phyloP scores from a whole-genome alignment of 805 yeast species.

The Kazachstania bromeliacearum region DNA sequence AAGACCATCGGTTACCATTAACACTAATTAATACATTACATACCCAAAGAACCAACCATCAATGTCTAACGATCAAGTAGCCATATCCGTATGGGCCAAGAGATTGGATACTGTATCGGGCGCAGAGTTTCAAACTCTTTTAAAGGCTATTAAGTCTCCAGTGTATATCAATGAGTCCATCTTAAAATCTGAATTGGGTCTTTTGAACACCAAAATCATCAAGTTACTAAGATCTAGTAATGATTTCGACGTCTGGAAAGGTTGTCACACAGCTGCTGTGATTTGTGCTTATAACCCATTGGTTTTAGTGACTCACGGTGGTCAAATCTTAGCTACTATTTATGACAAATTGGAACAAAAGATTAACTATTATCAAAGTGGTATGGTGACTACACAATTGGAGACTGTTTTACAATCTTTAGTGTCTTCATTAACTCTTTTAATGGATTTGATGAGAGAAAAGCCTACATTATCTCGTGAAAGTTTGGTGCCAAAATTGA shows the following conservation, averaged over 20 bases:
- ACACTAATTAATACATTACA: no score
- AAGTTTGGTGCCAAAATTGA: conserved; percentile 67
- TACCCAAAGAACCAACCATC: no score
- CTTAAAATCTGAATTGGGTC: conserved; percentile 25
- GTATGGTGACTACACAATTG: conserved; percentile 16
- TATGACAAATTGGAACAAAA: conserved; percentile 24
- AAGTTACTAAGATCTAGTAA: conserved; percentile 38
- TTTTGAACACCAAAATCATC: conserved; percentile 29
- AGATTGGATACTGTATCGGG: conserved; percentile 23
- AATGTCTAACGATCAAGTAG: no score
- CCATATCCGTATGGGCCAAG: conserved; percentile 21
- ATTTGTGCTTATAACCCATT: conserved; percentile 32
- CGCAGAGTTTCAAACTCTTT: conserved; percentile 22
- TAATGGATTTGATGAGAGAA: conserved; percentile 47
- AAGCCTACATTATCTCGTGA: conserved; percentile 82
- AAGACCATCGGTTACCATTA: no score
- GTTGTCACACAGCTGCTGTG: conserved; percentile 43
- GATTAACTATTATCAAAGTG: conserved; percentile 13
- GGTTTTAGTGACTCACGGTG: conserved; percentile 26
- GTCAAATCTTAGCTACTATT: conserved; percentile 21
- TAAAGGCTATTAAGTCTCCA: conserved; percentile 20
- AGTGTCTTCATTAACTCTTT: conserved; percentile 21
- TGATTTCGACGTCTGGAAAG: conserved; percentile 48
- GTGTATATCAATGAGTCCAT: conserved; percentile 24
- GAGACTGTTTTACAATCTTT: conserved; percentile 22